These are phyloP conservation scores for Sarcodon sp. DNA, from an alignment of 768 basidiomycete genomes.

Conservation along the genomic window DNA sequence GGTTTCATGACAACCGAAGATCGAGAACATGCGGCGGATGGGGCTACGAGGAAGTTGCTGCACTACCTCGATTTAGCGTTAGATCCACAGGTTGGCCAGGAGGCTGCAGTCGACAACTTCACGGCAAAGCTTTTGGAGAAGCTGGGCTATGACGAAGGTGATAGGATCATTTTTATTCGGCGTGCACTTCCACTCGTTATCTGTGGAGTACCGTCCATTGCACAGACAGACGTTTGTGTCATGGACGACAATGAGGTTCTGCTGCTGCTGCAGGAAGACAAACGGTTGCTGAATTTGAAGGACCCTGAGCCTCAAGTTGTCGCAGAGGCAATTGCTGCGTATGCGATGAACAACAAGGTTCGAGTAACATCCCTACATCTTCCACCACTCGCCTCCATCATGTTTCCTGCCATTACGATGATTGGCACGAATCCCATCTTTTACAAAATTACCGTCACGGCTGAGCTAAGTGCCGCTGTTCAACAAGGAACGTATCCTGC, in stretches of 20 bases:
- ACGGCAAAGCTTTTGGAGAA: too few relatives aligned
- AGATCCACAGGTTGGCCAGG: too few relatives aligned
- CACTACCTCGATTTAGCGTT: too few relatives aligned
- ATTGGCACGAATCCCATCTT: constrained; percentile 11
- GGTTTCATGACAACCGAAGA: too few relatives aligned
- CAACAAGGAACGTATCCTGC: constrained; percentile 7
- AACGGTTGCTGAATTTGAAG: not conserved
- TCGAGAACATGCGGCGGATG: too few relatives aligned
- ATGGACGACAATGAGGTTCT: constrained; percentile 4
- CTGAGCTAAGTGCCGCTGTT: constrained; percentile 6
- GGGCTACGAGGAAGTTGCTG: too few relatives aligned
- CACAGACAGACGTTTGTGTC: constrained; percentile 9
- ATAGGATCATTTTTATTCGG: too few relatives aligned
- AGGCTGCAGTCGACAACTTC: too few relatives aligned
- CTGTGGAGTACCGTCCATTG: constrained; percentile 5
- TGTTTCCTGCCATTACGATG: constrained; percentile 12
- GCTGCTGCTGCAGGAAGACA: constrained; percentile 10
- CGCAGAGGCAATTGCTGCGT: constrained; percentile 8
- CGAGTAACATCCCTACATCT: not conserved
- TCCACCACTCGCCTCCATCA: not conserved
- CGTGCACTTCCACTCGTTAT: not conserved
- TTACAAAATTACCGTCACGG: constrained; percentile 13
- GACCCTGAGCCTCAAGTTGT: constrained; percentile 10
- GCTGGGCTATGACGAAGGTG: too few relatives aligned
- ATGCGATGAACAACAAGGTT: constrained; percentile 4